These are phyloP conservation scores for Magnolia sinica DNA, from an alignment of 164 flowering plant genomes.

Conservation along the genomic window DNA sequence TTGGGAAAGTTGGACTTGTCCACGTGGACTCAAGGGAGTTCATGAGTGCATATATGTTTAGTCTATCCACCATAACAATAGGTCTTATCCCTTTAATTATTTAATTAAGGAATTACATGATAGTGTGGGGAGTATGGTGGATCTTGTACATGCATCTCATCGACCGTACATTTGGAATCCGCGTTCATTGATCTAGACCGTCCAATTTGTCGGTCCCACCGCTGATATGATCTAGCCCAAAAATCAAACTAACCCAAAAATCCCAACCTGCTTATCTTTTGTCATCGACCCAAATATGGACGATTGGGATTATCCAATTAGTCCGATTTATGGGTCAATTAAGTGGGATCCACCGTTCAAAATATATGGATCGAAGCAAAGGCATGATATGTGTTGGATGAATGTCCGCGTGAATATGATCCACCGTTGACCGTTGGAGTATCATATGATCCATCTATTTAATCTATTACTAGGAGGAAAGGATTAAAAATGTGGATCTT, in stretches of 20 bases:
- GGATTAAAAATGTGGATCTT: background rate
- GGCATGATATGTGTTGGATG: background rate
- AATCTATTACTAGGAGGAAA: background rate
- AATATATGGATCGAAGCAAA: background rate
- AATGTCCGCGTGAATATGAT: background rate
- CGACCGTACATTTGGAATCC: too few species aligned
- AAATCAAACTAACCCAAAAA: too few species aligned
- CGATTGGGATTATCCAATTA: too few species aligned
- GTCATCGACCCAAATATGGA: background rate
- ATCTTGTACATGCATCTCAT: too few species aligned
- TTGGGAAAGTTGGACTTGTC: constrained; percentile 5
- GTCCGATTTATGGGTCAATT: too few species aligned
- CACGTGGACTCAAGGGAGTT: background rate
- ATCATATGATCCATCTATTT: too few species aligned
- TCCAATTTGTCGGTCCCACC: too few species aligned
- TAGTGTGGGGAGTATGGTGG: too few species aligned
- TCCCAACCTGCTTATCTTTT: background rate
- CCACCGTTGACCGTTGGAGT: background rate
- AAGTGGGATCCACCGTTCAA: too few species aligned
- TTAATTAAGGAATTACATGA: background rate
- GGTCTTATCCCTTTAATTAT: constrained; percentile 10
- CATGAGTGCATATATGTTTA: background rate
- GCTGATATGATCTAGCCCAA: too few species aligned
- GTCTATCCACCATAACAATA: background rate
- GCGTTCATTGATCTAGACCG: too few species aligned